A percentile compares a stretch with the other conserved stretches of the same genome.
Conservation (phyloP, 2,329 filamentous ascomycete species). For the Exophiala sp. region DNA sequence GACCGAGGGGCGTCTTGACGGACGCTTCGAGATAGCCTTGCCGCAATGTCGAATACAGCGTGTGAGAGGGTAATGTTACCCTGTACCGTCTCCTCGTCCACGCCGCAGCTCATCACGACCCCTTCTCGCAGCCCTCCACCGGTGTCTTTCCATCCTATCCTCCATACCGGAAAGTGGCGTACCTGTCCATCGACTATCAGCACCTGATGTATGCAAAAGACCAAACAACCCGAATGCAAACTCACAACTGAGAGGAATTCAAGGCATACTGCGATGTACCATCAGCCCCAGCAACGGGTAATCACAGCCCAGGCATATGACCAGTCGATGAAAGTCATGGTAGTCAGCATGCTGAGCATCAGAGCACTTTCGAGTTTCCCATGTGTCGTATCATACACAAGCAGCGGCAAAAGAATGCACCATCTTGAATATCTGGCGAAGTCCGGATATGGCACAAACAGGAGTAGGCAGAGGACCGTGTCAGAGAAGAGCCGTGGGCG, state of each 20-base stretch:
- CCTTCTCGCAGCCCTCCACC: no score
- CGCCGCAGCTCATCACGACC: no score
- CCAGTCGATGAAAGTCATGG: neutral
- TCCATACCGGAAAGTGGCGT: neutral
- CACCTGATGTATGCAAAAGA: neutral
- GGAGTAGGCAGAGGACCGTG: conserved; percentile 1
- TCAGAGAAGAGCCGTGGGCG: conserved; percentile 1
- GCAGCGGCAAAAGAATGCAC: conserved; percentile 3
- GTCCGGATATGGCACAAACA: conserved; percentile 7
- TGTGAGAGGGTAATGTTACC: no score
- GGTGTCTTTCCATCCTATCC: no score
- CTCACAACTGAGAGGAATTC: neutral
- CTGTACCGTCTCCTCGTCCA: no score
- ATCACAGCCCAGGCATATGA: neutral
- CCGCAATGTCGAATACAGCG: no score
- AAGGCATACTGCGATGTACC: neutral
- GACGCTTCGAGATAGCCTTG: no score
- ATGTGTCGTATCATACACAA: neutral
- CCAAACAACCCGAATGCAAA: no score
- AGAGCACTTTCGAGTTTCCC: conserved; percentile 1
- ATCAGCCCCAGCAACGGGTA: neutral
- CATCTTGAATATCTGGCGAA: neutral
- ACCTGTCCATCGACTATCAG: neutral
- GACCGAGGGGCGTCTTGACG: no score
- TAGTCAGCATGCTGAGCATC: neutral